Base-by-base conservation (phyloP, 202 grass and related monocot genomes). In the Hordeum pubiflorum region DNA sequence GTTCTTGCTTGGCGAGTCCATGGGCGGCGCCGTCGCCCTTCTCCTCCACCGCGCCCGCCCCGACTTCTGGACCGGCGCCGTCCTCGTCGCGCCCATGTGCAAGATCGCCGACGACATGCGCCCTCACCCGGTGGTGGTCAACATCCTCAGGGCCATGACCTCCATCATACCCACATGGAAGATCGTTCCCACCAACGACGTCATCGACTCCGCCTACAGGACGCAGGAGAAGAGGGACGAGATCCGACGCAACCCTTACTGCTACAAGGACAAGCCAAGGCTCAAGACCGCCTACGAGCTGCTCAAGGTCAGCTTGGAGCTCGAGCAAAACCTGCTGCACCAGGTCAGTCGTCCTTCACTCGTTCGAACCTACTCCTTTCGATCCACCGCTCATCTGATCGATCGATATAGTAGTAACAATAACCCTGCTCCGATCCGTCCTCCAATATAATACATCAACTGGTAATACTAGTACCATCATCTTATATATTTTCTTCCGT, bases 61-160 rank as follows among this genome's bases (percentile, higher is more conserved):
- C 0, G 36, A 73, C 22, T 94, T 64, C 63, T 94, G 92, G 92
- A 74, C 61, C 54, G 92, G 92, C 14, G 92, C 92, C 14, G 58
- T 94, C 43, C 46, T 94, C 8, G 89, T 94, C 3, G 92, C 89
- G 2, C 92, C 92, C 13, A 92, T 94, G 92, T 94, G 92, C 87
- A 94, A 78, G 85, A 87, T 87, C 39, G 72, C 85, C 2, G 79
- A 86, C 2, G 79, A 82, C 7, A 81, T 86, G 79, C 32, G 55
- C 17, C 72, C 72, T 0, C 72, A 86, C 10, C 85, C 85, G 2
- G 4, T 71, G 72, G 85, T 86, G 63, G 63, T 77, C 0, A 82
- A 17, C 56, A 21, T 87, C 2, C 85, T 87, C 0, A 71, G 5
- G 73, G 43, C 24, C 5, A 80, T 88, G 76, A 84, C 82, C 1